These are phyloP conservation scores for Salvia splendens DNA, from an alignment of 257 asterid species.

Conservation along the genomic window DNA sequence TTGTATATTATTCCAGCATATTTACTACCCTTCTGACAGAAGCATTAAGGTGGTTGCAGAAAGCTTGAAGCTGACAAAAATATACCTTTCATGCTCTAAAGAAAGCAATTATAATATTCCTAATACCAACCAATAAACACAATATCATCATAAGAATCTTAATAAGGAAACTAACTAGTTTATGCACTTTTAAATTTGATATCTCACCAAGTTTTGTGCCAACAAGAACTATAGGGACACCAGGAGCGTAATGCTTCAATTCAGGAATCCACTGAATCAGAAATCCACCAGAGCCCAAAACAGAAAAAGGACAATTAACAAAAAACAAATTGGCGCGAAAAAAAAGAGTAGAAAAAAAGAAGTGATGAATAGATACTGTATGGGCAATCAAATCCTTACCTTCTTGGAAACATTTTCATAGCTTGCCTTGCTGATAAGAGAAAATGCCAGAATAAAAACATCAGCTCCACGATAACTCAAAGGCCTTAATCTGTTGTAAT, in stretches of 20 bases:
- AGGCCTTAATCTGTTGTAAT: constrained; percentile 74
- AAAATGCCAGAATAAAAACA: constrained; percentile 75
- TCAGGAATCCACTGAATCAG: constrained; percentile 75
- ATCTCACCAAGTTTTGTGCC: constrained; percentile 77
- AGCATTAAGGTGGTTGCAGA: background rate
- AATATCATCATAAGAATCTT: background rate
- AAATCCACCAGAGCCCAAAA: constrained; percentile 12
- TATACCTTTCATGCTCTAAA: constrained; percentile 1
- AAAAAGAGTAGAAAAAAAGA: constrained; percentile 19
- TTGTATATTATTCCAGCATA: background rate
- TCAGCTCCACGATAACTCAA: constrained; percentile 85
- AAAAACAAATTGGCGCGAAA: background rate
- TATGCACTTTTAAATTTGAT: constrained; percentile 17
- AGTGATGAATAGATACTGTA: background rate
- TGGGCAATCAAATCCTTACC: constrained; percentile 38
- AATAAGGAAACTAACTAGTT: constrained; percentile 20
- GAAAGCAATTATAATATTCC: constrained; percentile 1
- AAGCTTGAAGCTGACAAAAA: constrained; percentile 21
- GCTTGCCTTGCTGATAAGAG: constrained; percentile 79
- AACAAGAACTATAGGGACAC: constrained; percentile 78
- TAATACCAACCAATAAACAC: constrained; percentile 10
- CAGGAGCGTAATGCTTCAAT: constrained; percentile 79
- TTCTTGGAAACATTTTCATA: constrained; percentile 77
- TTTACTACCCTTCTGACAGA: background rate
- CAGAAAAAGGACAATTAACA: constrained; percentile 11